phyloP scores from a whole-genome alignment of 2,329 filamentous ascomycete genomes.

The Pezicula radicicola region DNA sequence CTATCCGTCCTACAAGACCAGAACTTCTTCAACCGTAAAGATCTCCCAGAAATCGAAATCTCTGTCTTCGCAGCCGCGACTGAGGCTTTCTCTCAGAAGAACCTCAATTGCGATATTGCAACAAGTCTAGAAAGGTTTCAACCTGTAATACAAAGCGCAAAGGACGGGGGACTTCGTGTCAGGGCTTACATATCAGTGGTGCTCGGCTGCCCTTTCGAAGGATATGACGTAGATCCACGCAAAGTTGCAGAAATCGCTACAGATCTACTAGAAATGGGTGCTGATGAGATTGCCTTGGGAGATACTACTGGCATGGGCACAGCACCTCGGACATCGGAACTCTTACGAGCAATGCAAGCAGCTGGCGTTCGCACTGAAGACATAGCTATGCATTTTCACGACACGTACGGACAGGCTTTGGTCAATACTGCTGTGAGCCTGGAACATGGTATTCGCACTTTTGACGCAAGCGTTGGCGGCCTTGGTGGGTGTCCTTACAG shows the following conservation, averaged over 20 bases:
- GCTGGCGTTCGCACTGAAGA: slow-evolving; percentile 68
- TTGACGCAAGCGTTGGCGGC: slow-evolving; percentile 77
- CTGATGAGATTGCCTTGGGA: slow-evolving; percentile 85
- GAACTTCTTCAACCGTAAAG: slow-evolving; percentile 36
- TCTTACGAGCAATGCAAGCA: slow-evolving; percentile 61
- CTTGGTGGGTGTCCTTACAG: slow-evolving; percentile 84
- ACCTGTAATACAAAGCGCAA: slow-evolving; percentile 67
- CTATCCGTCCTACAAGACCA: slow-evolving; percentile 46
- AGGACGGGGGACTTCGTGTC: slow-evolving; percentile 62
- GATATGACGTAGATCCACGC: slow-evolving; percentile 60
- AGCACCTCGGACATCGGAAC: slow-evolving; percentile 61
- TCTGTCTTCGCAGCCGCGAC: slow-evolving; percentile 82
- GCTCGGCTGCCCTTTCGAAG: slow-evolving; percentile 75
- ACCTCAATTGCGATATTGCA: slow-evolving; percentile 77
- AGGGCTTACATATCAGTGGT: slow-evolving; percentile 80
- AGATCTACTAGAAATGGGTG: slow-evolving; percentile 77
- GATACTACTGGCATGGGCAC: slow-evolving; percentile 93
- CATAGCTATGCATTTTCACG: slow-evolving; percentile 83
- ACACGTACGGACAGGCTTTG: slow-evolving; percentile 84
- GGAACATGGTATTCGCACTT: slow-evolving; percentile 73
- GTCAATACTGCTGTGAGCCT: slow-evolving; percentile 77
- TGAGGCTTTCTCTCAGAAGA: slow-evolving; percentile 75
- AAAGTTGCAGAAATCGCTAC: slow-evolving; percentile 64
- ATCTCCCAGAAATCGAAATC: slow-evolving; percentile 51
- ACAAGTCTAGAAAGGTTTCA: slow-evolving; percentile 69